Evolutionary conservation across 2,329 filamentous ascomycete species (phyloP).

Genomic region (Scytalidium lignicola): DNA sequence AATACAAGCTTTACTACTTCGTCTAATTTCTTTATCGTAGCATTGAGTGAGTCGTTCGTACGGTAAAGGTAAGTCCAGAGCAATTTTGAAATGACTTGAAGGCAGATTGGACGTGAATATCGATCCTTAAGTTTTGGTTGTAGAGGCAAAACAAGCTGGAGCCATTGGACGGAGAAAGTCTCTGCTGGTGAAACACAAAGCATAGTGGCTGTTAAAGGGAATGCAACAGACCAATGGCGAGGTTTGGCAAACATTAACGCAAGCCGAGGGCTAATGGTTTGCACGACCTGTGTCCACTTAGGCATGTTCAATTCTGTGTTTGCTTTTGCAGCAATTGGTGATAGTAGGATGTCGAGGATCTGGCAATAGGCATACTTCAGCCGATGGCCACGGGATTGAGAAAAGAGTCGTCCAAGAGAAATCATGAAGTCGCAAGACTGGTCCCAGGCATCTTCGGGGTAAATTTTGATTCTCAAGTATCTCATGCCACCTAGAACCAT

Average conservation of each 20-base stretch:
- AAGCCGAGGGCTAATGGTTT: conserved; percentile 71
- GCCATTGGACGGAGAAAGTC: conserved; percentile 79
- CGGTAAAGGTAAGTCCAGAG: conserved; percentile 95
- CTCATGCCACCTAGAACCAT: conserved; percentile 89
- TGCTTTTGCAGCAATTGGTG: conserved; percentile 80
- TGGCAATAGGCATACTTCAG: conserved; percentile 95
- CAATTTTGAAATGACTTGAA: conserved; percentile 85
- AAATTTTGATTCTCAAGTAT: conserved; percentile 71
- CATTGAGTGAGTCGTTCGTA: conserved; percentile 63
- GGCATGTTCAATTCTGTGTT: conserved; percentile 71
- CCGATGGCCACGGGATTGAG: conserved; percentile 76
- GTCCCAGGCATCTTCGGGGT: conserved; percentile 71
- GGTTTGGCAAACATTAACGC: conserved; percentile 85
- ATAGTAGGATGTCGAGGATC: conserved; percentile 77
- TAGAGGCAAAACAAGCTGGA: conserved; percentile 70
- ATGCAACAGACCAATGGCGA: conserved; percentile 84
- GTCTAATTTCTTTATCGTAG: conserved; percentile 74
- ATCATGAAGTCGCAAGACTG: conserved; percentile 86
- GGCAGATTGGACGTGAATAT: conserved; percentile 67
- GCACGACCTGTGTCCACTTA: conserved; percentile 83
- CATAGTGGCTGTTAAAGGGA: conserved; percentile 80
- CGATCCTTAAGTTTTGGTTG: conserved; percentile 83
- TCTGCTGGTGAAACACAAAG: conserved; percentile 86
- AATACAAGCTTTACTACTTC: conserved; percentile 83
- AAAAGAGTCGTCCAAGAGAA: conserved; percentile 75